Evolutionary conservation across 345 rosid species (phyloP), one percentile per base, ranked within the genome.

Genomic region (Salix koriyanagi): DNA sequence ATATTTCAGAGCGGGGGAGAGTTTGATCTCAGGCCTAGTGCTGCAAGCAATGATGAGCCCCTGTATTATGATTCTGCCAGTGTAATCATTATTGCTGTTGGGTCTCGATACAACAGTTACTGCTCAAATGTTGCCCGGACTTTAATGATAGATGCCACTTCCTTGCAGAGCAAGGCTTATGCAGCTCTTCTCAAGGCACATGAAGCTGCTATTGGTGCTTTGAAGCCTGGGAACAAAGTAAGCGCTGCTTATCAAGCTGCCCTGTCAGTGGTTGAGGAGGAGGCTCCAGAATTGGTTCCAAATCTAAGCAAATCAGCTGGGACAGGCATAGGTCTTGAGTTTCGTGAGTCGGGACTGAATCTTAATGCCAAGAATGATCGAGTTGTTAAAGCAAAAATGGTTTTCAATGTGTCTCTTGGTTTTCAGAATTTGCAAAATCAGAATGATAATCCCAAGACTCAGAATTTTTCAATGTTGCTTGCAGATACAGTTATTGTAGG

Each of bases 241-340:
- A 87, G 84, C 79, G 83, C 85, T 56, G 92, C 82, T 11, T 94
- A 94, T 82, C 87, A 85, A 77, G 91, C 91, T 44, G 97, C 98
- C 39, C 81, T 90, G 61, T 83, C 96, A 0, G 89, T 91, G 42
- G 93, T 91, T 52, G 91, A 92, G 84, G 89, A 84, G 70, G 94
- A 91, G 68, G 90, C 93, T 34, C 97, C 97, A 73, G 92, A 94
- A 64, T 79, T 92, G 72, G 82, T 86, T 70, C 85, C 90, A 26
- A 85, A 92, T 83, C 70, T 94, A 75, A 94, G 97, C 30, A 94
- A 87, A 87, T 86, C 96, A 75, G 97, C 97, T 39, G 98, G 97
- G 81, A 94, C 98, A 6, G 94, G 98, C 71, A 91, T 94, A 12
- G 98, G 97, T 74, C 98, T 94, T 70, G 98, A 92, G 82, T 92